These are phyloP conservation scores for Kwoniella sp. DNA, from an alignment of 768 basidiomycete species.

Conservation along the genomic window DNA sequence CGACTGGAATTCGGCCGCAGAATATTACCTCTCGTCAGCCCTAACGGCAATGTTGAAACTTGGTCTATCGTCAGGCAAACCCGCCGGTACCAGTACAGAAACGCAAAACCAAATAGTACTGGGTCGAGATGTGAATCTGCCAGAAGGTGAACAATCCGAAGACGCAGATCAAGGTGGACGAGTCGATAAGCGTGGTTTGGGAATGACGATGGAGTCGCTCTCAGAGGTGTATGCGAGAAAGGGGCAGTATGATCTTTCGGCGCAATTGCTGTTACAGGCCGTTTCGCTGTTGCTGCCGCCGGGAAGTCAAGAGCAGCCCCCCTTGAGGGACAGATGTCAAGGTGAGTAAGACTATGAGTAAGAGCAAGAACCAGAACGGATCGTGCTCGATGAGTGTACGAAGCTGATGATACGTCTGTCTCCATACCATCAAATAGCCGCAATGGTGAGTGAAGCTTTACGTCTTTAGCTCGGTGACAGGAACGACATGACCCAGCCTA, in stretches of 20 bases:
- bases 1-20: slow-evolving; percentile 41
- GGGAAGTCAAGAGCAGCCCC: slow-evolving; percentile 23
- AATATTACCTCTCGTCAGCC: slow-evolving; percentile 42
- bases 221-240: slow-evolving; percentile 52
- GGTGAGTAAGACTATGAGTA: slow-evolving; percentile 31
- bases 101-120: slow-evolving; percentile 24
- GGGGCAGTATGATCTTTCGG: slow-evolving; percentile 44
- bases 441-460: slow-evolving; percentile 24
- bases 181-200: slow-evolving; percentile 49
- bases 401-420: no score
- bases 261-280: slow-evolving; percentile 51
- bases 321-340: slow-evolving; percentile 50
- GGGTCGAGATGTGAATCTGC: slow-evolving; percentile 38
- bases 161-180: slow-evolving; percentile 31
- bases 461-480: no score
- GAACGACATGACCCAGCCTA: no score
- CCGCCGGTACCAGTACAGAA: background rate
- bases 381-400: no score
- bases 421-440: slow-evolving; percentile 24
- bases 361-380: no score
- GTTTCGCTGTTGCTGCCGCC: slow-evolving; percentile 49
- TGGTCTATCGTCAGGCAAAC: slow-evolving; percentile 9
- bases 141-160: slow-evolving; percentile 14
- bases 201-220: slow-evolving; percentile 53
- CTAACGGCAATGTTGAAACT: slow-evolving; percentile 42